A percentile compares a stretch with the other conserved stretches of the same genome.
phyloP scores from a whole-genome alignment of 306 rosid genomes.

The Sesbania bispinosa region DNA sequence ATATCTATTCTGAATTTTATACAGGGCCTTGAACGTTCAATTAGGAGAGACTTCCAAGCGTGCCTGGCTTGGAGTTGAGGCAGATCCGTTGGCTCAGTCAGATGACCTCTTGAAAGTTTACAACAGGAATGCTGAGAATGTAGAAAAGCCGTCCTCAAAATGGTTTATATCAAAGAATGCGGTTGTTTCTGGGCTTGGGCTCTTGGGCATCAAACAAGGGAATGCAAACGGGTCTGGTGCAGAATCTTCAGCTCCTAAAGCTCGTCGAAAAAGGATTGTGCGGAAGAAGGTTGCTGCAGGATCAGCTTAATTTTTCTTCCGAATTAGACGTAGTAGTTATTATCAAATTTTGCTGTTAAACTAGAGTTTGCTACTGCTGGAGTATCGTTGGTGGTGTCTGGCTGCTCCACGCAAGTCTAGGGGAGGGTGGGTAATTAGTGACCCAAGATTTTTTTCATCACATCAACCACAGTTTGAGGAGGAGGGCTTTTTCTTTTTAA shows the following conservation, averaged over 20 bases:
- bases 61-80: constrained; percentile 98
- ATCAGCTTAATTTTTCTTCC: constrained; percentile 37
- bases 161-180: constrained; percentile 97
- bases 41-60: constrained; percentile 88
- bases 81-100: constrained; percentile 79
- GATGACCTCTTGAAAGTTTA: constrained; percentile 76
- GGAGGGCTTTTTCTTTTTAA: constrained; percentile 10
- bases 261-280: constrained; percentile 79
- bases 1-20: constrained; percentile 11
- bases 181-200: constrained; percentile 93
- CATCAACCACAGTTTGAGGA: constrained; percentile 17
- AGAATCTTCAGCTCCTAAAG: constrained; percentile 65
- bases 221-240: constrained; percentile 42
- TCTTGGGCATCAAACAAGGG: constrained; percentile 83
- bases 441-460: constrained; percentile 14
- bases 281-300: constrained; percentile 81
- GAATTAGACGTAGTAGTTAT: not conserved
- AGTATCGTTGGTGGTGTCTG: constrained; percentile 21
- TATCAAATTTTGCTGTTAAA: constrained; percentile 53
- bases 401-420: constrained; percentile 12
- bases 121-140: constrained; percentile 67
- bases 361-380: constrained; percentile 16
- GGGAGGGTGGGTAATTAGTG: constrained; percentile 18
- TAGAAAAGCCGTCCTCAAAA: constrained; percentile 56
- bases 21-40: constrained; percentile 81